Percentiles rank a stretch among this genome's conserved stretches.
Conservation (phyloP, 2,329 filamentous ascomycete species). For the Colletotrichum godetiae region DNA sequence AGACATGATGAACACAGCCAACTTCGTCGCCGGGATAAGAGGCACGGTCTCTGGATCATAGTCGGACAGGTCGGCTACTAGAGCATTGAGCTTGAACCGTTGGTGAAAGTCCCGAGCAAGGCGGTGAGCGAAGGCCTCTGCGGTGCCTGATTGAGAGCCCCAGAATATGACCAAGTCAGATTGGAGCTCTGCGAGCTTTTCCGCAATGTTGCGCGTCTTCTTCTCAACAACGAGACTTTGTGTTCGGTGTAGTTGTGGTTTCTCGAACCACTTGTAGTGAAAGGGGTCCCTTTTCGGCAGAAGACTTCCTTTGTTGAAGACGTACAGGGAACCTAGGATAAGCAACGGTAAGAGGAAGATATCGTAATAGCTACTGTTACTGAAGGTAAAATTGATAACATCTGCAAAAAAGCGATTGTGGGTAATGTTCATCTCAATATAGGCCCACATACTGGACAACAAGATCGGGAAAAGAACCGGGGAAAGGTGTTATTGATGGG, state of each 20-base stretch:
- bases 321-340: constrained; percentile 44
- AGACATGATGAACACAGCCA: constrained; percentile 49
- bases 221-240: constrained; percentile 39
- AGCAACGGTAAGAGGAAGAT: constrained; percentile 37
- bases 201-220: constrained; percentile 57
- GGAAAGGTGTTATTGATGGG: too few species aligned
- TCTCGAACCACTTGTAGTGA: constrained; percentile 58
- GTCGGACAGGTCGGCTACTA: constrained; percentile 58
- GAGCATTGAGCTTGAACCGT: constrained; percentile 51
- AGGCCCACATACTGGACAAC: too few species aligned
- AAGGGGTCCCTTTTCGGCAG: constrained; percentile 62
- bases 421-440: too few species aligned
- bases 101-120: constrained; percentile 52
- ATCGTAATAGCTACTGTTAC: too few species aligned
- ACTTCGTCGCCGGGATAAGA: constrained; percentile 39
- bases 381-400: too few species aligned
- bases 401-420: too few species aligned
- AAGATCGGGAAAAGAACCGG: too few species aligned
- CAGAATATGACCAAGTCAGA: constrained; percentile 52
- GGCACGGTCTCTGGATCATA: constrained; percentile 55
- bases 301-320: constrained; percentile 54
- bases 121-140: constrained; percentile 54
- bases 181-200: constrained; percentile 45
- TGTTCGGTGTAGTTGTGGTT: constrained; percentile 50
- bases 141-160: constrained; percentile 61